A percentile compares a stretch with the other conserved stretches of the same genome.
phyloP scores from a whole-genome alignment of 495 filamentous ascomycete genomes.

The Penicillium verhagenii region DNA sequence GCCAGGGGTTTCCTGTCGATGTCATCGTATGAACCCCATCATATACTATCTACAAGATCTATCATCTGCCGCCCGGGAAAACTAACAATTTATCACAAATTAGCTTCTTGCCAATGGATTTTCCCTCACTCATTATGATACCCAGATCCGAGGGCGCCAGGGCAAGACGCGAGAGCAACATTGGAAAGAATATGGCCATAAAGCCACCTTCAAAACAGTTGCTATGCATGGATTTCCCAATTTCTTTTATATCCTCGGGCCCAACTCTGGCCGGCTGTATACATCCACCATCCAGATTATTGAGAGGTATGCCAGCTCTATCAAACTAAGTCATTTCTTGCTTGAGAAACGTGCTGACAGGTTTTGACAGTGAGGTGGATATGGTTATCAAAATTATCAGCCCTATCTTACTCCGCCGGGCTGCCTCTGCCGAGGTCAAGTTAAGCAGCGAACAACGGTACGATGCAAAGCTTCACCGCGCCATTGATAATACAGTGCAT shows the following conservation, averaged over 20 bases:
- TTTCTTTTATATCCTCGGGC: conserved; percentile 1
- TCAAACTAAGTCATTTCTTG: no score
- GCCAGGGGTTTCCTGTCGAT: neutral
- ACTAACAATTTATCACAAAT: neutral
- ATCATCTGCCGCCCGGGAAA: no score
- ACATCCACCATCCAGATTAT: neutral
- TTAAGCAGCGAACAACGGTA: neutral
- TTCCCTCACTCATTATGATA: neutral
- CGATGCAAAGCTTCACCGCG: neutral
- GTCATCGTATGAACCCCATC: neutral
- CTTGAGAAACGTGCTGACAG: no score
- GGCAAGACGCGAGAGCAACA: neutral
- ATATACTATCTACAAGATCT: no score
- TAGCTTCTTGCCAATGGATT: conserved; percentile 2
- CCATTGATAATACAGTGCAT: conserved; percentile 1
- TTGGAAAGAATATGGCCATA: neutral
- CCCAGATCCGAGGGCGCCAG: neutral
- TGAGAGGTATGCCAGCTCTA: neutral
- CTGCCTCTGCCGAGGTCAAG: neutral
- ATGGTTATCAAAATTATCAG: neutral
- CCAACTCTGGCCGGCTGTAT: neutral
- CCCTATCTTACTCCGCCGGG: neutral
- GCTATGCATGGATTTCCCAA: conserved; percentile 1
- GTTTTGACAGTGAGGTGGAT: neutral
- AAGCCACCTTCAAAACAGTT: neutral